Evolutionary conservation across 768 basidiomycete genomes (phyloP).

Genomic region (Termitomyces sp.): DNA sequence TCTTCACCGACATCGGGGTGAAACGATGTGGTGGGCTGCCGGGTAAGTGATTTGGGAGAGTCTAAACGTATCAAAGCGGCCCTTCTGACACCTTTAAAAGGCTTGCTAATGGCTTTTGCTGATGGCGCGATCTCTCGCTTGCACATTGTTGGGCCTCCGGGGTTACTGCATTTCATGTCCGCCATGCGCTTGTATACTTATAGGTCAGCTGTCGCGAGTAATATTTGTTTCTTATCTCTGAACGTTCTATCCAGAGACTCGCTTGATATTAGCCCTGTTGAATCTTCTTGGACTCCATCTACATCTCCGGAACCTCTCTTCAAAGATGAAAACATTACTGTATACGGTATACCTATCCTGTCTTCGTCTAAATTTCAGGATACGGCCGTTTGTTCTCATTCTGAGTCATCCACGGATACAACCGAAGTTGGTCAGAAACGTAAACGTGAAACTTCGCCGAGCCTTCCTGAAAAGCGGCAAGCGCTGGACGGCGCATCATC

Average conservation of each 20-base stretch:
- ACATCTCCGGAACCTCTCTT: conserved; percentile 42
- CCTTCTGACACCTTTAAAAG: conserved; percentile 28
- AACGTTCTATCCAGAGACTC: conserved; percentile 36
- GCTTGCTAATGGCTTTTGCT: conserved; percentile 75
- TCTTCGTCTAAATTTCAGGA: conserved; percentile 8
- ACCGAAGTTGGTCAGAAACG: conserved; percentile 33
- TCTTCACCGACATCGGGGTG: conserved; percentile 64
- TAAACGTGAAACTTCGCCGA: conserved; percentile 39
- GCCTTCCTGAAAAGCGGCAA: conserved; percentile 33
- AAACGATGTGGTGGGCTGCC: conserved; percentile 69
- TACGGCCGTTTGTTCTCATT: not conserved
- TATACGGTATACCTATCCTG: conserved; percentile 57
- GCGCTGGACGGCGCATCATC: conserved; percentile 1
- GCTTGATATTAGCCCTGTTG: conserved; percentile 42
- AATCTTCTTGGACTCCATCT: conserved; percentile 32
- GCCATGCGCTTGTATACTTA: conserved; percentile 65
- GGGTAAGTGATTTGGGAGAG: conserved; percentile 38
- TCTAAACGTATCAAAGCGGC: conserved; percentile 1
- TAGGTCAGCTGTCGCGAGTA: conserved; percentile 45
- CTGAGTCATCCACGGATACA: not conserved
- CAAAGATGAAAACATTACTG: conserved; percentile 58
- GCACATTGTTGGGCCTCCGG: conserved; percentile 68
- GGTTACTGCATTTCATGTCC: conserved; percentile 67
- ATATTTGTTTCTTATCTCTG: conserved; percentile 2
- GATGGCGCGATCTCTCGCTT: conserved; percentile 62